Evolutionary conservation across 2,329 filamentous ascomycete species (phyloP), one percentile per base, ranked within the genome.

Genomic region (Colletotrichum phormii): DNA sequence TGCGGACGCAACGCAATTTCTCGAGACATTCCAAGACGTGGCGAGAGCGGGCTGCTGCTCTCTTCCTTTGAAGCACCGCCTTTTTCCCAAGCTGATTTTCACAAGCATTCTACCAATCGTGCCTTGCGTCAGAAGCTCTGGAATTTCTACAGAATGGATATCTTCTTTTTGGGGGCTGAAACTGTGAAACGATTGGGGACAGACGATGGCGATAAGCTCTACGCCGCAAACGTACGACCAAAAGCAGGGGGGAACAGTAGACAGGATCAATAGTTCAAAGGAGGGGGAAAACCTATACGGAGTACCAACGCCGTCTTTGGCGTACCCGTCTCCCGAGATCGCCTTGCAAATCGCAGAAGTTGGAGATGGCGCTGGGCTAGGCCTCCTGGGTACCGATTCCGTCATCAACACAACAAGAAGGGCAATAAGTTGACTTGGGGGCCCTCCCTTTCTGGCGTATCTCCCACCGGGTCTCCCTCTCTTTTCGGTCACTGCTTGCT

Each of bases 21-120:
- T 18, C 49, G 9, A 61, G 64, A 62, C 37, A 68, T 58, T 71
- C 35, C 69, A n/a, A 31, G 49, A 49, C 58, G 35, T 67, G 51
- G 37, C 35, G 37, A 61, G 6, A 55, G 13, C 26, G 5, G 22
- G 42, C 35, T 15, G 37, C 15, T 49, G 37, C 37, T 49, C 55
- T 13, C n/a, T 35, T 24, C 12, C 33, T 46, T 55, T 29, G 29
- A 37, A 8, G 29, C 1, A 12, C 37, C 15, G 37, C 37, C 15
- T 42, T 29, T 29, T 5, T 9, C 6, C 13, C 37, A 42, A 42
- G 37, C 15, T 42, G 37, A 13, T 42, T 42, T 42, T 42, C 37
- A 42, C 15, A 18, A 42, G 37, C 26, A 29, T 29, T 29, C 26
- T 29, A 29, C 26, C 26, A 3, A 18, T 42, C 12, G 37, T 42